Evolutionary conservation across 2,329 filamentous ascomycete species (phyloP).

Genomic region (Aspergillus nomiae): DNA sequence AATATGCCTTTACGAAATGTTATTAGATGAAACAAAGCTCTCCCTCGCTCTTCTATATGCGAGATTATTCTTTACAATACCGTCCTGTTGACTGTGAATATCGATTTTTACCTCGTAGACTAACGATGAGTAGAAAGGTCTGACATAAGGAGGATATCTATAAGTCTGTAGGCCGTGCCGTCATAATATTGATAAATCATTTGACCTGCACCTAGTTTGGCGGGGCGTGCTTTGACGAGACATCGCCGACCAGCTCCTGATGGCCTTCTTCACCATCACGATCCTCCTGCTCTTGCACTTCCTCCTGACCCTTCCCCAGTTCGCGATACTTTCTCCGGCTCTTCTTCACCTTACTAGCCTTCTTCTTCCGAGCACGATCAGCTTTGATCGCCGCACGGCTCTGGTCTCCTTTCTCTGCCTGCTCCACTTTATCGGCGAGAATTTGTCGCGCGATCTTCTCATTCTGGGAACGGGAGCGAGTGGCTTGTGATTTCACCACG

Average conservation of each 20-base stretch:
- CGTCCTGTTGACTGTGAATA: neutral
- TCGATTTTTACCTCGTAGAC: neutral
- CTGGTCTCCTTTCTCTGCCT: conserved; percentile 70
- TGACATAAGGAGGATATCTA: neutral
- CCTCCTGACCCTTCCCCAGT: conserved; percentile 32
- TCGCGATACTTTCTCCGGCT: conserved; percentile 46
- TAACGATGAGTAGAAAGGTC: neutral
- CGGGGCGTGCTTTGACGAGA: neutral
- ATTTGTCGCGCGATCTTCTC: conserved; percentile 79
- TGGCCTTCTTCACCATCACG: conserved; percentile 14
- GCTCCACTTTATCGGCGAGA: conserved; percentile 76
- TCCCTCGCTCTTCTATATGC: neutral
- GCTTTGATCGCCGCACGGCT: conserved; percentile 81
- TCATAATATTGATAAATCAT: neutral
- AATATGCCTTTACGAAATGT: conserved; percentile 18
- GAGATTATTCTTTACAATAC: conserved; percentile 6
- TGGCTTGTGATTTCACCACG: conserved; percentile 92
- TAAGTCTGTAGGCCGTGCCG: neutral
- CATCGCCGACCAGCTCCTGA: neutral
- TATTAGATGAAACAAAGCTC: conserved; percentile 11
- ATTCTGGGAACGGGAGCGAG: conserved; percentile 83
- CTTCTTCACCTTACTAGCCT: conserved; percentile 48
- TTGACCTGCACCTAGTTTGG: neutral
- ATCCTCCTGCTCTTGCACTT: conserved; percentile 13
- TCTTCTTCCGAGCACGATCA: conserved; percentile 70